Evolutionary conservation across 352 stramenopile genomes (phyloP).

Genomic region (Globisporangium lucens): DNA sequence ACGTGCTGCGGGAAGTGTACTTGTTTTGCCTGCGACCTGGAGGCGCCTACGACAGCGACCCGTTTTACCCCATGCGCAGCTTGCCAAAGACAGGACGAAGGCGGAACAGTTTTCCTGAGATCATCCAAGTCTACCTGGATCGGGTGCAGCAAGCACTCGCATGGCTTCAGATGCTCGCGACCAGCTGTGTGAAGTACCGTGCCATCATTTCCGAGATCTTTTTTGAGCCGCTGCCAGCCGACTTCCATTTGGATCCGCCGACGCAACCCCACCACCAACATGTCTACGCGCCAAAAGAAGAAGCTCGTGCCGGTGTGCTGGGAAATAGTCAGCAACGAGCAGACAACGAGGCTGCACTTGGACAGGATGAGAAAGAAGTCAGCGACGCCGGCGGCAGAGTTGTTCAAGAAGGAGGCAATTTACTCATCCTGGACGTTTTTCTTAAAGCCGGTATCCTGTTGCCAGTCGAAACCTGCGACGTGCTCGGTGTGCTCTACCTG

Average conservation of each 20-base stretch:
- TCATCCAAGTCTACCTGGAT: slow-evolving; percentile 52
- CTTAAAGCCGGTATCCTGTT: slow-evolving; percentile 68
- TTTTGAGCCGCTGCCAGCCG: slow-evolving; percentile 50
- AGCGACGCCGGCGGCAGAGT: not conserved
- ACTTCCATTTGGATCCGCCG: slow-evolving; percentile 37
- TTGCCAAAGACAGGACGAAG: slow-evolving; percentile 46
- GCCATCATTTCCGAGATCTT: slow-evolving; percentile 55
- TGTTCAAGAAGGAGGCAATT: not conserved
- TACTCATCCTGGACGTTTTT: slow-evolving; percentile 66
- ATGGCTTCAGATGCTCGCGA: slow-evolving; percentile 70
- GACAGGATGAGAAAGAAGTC: not conserved
- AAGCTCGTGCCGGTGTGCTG: not conserved
- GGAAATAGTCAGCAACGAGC: slow-evolving; percentile 17
- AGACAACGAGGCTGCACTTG: slow-evolving; percentile 1
- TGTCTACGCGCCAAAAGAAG: not conserved
- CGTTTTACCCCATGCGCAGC: slow-evolving; percentile 28
- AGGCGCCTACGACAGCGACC: slow-evolving; percentile 28
- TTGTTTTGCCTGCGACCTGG: slow-evolving; percentile 40
- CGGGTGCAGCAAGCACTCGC: slow-evolving; percentile 54
- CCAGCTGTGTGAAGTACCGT: slow-evolving; percentile 70
- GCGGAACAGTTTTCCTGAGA: slow-evolving; percentile 34
- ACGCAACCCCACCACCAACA: not conserved
- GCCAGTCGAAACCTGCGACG: slow-evolving; percentile 66
- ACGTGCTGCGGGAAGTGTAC: slow-evolving; percentile 60
- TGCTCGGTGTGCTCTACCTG: slow-evolving; percentile 77